Conservation (phyloP, 2,329 filamentous ascomycete species). For the Hypoxylon sp. region DNA sequence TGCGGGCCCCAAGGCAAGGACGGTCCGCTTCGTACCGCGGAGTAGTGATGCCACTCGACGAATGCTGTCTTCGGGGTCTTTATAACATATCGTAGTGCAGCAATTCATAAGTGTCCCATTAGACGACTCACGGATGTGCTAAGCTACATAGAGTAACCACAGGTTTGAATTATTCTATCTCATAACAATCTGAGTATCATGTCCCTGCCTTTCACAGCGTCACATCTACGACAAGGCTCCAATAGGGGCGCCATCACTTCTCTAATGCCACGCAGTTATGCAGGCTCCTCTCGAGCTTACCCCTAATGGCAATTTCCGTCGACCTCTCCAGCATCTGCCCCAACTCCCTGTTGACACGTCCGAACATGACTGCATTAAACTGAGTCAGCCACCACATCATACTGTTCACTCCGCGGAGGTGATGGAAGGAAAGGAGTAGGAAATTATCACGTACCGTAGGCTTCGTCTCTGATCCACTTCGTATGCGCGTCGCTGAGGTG, state of each 20-base stretch:
- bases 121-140: neutral
- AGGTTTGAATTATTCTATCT: neutral
- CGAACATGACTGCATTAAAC: constrained; percentile 31
- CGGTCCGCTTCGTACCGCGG: constrained; percentile 37
- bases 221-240: neutral
- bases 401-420: neutral
- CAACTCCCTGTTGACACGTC: constrained; percentile 29
- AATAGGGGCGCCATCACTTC: neutral
- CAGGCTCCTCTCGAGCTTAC: neutral
- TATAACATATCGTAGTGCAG: neutral
- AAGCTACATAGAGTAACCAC: neutral
- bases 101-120: neutral
- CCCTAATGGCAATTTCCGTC: constrained; percentile 26
- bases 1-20: constrained; percentile 36
- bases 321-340: constrained; percentile 18
- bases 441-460: constrained; percentile 31
- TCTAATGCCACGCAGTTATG: constrained; percentile 9
- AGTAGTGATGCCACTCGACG: constrained; percentile 28
- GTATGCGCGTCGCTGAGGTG: constrained; percentile 28
- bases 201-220: neutral
- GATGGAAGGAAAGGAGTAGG: neutral
- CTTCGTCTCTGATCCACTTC: constrained; percentile 34
- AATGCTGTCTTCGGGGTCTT: constrained; percentile 29
- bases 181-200: neutral
- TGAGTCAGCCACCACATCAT: constrained; percentile 20